phyloP scores from a whole-genome alignment of 2,329 filamentous ascomycete genomes.

The Ceratocystis cubensis region DNA sequence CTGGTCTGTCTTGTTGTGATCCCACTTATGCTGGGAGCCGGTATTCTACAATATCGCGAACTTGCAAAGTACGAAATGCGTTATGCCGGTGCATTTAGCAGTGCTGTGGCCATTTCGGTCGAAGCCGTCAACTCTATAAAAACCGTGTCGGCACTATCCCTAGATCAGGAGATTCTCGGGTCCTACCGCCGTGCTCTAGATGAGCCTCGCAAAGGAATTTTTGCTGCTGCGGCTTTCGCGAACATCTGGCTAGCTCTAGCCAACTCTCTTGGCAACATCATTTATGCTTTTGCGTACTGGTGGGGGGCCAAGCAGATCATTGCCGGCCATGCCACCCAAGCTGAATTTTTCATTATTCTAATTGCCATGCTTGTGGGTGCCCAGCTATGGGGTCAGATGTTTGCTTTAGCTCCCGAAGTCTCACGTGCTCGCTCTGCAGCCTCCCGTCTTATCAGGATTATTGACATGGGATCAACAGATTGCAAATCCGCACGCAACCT shows the following conservation, averaged over 20 bases:
- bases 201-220: conserved; percentile 42
- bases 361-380: conserved; percentile 60
- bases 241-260: conserved; percentile 50
- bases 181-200: conserved; percentile 41
- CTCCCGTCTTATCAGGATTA: conserved; percentile 42
- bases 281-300: conserved; percentile 68
- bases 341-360: conserved; percentile 64
- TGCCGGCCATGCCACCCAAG: conserved; percentile 47
- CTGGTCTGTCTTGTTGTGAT: conserved; percentile 58
- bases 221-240: conserved; percentile 36
- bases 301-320: conserved; percentile 63
- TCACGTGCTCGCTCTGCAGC: conserved; percentile 52
- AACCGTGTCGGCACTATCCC: conserved; percentile 45
- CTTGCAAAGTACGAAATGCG: conserved; percentile 50
- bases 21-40: conserved; percentile 54
- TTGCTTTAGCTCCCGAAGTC: conserved; percentile 63
- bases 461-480: conserved; percentile 32
- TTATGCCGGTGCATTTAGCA: conserved; percentile 51
- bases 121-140: conserved; percentile 56
- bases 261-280: conserved; percentile 49
- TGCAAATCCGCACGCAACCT: conserved; percentile 19
- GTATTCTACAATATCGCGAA: conserved; percentile 54
- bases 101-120: conserved; percentile 50
- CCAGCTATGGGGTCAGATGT: conserved; percentile 61
- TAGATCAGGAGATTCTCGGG: conserved; percentile 39